Evolutionary conservation across 257 asterid species (phyloP).

Genomic region (Solanum paucissectum): DNA sequence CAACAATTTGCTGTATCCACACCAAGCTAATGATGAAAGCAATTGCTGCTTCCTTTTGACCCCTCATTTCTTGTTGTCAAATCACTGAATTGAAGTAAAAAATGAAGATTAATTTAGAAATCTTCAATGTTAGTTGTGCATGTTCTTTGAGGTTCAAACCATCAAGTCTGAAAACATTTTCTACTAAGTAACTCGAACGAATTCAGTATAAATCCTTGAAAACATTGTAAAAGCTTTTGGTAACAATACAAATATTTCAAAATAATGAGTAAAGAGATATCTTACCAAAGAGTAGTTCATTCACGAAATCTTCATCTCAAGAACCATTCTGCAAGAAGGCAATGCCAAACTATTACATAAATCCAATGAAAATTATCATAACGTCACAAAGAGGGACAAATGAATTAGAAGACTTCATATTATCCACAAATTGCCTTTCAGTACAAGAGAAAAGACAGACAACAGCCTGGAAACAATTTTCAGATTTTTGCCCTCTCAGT

Average conservation of each 20-base stretch:
- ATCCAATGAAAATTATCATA: background rate
- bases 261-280: background rate
- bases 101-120: background rate
- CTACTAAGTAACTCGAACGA: background rate
- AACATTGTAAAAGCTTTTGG: background rate
- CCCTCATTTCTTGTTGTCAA: constrained; percentile 35
- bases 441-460: background rate
- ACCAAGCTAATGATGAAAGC: constrained; percentile 27
- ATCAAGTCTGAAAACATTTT: background rate
- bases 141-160: background rate
- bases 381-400: background rate
- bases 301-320: background rate
- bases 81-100: constrained; percentile 9
- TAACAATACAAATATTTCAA: background rate
- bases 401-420: background rate
- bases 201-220: background rate
- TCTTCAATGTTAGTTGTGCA: too few species aligned
- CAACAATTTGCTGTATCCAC: constrained; percentile 40
- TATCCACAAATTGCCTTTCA: background rate
- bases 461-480: background rate
- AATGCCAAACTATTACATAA: background rate
- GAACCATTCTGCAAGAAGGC: background rate
- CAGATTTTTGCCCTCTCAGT: background rate
- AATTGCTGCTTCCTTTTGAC: constrained; percentile 25
- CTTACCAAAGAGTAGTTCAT: background rate